Percentiles rank a stretch among this genome's conserved stretches.
Conservation (phyloP, 805 yeast genomes). For the Candida maris region DNA sequence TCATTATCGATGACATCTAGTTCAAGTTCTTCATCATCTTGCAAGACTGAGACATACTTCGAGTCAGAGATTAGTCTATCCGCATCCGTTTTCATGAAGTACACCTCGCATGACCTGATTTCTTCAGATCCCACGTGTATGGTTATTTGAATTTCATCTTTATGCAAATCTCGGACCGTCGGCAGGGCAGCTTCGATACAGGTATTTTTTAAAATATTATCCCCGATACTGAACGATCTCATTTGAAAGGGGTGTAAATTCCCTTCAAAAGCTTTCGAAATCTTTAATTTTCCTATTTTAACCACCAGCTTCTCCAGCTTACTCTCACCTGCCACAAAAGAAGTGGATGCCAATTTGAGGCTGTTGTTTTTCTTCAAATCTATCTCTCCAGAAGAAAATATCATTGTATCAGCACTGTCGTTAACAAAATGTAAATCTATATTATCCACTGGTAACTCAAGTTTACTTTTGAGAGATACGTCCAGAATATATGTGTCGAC, state of each 20-base stretch:
- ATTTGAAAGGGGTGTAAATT: slow-evolving; percentile 17
- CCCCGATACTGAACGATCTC: slow-evolving; percentile 12
- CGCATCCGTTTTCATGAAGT: slow-evolving; percentile 26
- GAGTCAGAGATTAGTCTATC: slow-evolving; percentile 25
- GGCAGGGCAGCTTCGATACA: slow-evolving; percentile 21
- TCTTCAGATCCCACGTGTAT: slow-evolving; percentile 20
- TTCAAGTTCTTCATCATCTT: slow-evolving; percentile 10
- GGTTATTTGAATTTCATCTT: slow-evolving; percentile 24
- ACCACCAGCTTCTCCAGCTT: slow-evolving; percentile 15
- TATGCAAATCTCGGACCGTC: slow-evolving; percentile 20
- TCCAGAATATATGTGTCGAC: slow-evolving; percentile 38
- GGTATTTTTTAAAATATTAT: slow-evolving; percentile 17
- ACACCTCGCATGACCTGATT: slow-evolving; percentile 13
- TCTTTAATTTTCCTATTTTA: slow-evolving; percentile 20
- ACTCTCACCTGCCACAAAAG: slow-evolving; percentile 22
- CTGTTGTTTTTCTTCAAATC: slow-evolving; percentile 8
- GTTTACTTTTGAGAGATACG: slow-evolving; percentile 31
- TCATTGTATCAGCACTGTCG: slow-evolving; percentile 13
- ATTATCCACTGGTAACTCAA: slow-evolving; percentile 15
- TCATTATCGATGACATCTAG: slow-evolving; percentile 13
- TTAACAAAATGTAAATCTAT: slow-evolving; percentile 12
- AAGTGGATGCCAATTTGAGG: slow-evolving; percentile 15
- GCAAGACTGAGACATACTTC: slow-evolving; percentile 8
- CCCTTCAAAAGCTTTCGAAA: slow-evolving; percentile 14
- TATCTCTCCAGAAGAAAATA: slow-evolving; percentile 12